Evolutionary conservation across 495 filamentous ascomycete species (phyloP).

Genomic region (Apodospora peruviana): DNA sequence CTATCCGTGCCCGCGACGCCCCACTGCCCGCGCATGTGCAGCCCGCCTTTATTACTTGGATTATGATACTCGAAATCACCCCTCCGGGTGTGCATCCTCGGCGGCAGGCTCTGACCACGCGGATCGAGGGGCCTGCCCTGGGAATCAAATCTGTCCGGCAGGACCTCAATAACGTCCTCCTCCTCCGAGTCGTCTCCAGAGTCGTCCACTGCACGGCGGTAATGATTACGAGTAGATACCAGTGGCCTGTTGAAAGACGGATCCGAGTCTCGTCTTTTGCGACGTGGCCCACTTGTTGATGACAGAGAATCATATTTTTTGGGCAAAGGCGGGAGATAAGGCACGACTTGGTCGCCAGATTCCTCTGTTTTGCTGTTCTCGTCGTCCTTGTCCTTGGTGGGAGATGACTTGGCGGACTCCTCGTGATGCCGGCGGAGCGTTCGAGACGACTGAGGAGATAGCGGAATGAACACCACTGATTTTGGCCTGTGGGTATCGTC

Average conservation of each 20-base stretch:
- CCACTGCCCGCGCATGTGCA: conserved; percentile 24
- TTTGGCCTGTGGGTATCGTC: conserved; percentile 19
- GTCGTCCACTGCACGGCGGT: conserved; percentile 7
- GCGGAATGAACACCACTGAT: conserved; percentile 38
- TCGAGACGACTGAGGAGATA: conserved; percentile 35
- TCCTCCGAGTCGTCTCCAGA: conserved; percentile 23
- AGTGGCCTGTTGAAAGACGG: conserved; percentile 25
- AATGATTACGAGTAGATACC: conserved; percentile 11
- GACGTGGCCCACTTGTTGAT: no score
- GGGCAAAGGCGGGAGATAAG: background rate
- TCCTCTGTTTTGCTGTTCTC: background rate
- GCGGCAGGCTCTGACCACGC: background rate
- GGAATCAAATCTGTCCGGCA: conserved; percentile 63
- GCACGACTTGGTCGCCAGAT: background rate
- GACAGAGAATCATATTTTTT: no score
- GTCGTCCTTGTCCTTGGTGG: conserved; percentile 9
- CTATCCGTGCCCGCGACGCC: conserved; percentile 23
- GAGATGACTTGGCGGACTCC: conserved; percentile 9
- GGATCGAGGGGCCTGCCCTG: conserved; percentile 46
- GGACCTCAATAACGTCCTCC: conserved; percentile 33
- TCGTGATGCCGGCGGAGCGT: conserved; percentile 34
- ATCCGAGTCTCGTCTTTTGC: conserved; percentile 29
- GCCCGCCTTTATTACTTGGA: background rate
- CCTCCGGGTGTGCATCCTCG: conserved; percentile 10
- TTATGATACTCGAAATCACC: conserved; percentile 27